Percentiles rank a stretch among this genome's conserved stretches.
Conservation (phyloP, 2,329 filamentous ascomycete genomes). For the Fusarium vanettenii region DNA sequence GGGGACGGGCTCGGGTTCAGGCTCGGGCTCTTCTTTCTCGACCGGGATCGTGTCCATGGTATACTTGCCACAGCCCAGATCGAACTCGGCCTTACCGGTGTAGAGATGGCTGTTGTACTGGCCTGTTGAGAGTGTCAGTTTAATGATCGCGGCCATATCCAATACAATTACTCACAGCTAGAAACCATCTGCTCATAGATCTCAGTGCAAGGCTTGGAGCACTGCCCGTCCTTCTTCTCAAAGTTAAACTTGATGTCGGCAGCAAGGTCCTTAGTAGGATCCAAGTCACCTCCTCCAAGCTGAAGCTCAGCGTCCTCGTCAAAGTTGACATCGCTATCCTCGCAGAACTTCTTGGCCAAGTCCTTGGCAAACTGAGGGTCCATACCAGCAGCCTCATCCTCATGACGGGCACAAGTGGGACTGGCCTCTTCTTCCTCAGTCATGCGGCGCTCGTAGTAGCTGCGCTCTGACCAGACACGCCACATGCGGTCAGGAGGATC, state of each 20-base stretch:
- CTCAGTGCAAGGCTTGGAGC: conserved; percentile 9
- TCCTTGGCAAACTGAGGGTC: neutral
- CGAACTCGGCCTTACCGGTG: neutral
- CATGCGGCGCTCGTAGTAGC: conserved; percentile 3
- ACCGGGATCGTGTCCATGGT: neutral
- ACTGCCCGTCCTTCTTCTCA: conserved; percentile 8
- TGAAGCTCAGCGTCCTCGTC: conserved; percentile 9
- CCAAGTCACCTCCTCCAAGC: conserved; percentile 16
- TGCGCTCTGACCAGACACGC: conserved; percentile 5
- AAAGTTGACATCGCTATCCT: neutral
- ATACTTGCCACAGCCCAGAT: neutral
- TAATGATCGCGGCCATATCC: neutral
- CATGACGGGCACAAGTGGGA: neutral
- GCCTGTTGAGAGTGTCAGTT: neutral
- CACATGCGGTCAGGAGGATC: neutral
- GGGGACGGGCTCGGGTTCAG: neutral
- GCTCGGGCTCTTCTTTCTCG: neutral
- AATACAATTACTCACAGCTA: neutral
- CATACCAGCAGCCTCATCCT: neutral
- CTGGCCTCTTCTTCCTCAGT: neutral
- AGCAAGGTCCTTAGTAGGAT: conserved; percentile 6
- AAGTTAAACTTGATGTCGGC: conserved; percentile 16
- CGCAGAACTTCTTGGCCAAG: neutral
- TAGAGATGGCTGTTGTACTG: neutral
- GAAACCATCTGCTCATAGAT: neutral